These are phyloP conservation scores for Tricholoma sp. DNA, from an alignment of 768 basidiomycete genomes.

Conservation along the genomic window DNA sequence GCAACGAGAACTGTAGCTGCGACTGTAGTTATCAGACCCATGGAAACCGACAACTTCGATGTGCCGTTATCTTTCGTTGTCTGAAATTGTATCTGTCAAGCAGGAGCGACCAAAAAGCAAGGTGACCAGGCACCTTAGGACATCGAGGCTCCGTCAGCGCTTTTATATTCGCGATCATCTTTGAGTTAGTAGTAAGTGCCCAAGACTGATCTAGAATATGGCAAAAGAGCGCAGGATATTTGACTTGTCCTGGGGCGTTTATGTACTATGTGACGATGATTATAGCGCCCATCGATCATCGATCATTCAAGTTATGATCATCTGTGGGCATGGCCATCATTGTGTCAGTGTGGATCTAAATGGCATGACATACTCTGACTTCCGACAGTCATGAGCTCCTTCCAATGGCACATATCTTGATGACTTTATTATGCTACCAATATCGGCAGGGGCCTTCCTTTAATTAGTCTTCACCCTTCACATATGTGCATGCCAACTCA, in stretches of 20 bases:
- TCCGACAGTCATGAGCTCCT: too few relatives aligned
- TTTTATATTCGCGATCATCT: background rate
- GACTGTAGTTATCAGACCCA: background rate
- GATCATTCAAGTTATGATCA: too few relatives aligned
- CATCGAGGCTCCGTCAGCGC: background rate
- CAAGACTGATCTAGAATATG: background rate
- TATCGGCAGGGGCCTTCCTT: too few relatives aligned
- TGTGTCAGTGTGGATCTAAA: too few relatives aligned
- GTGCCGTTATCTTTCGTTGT: background rate
- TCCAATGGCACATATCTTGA: too few relatives aligned
- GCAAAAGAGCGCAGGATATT: background rate
- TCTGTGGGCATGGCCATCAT: too few relatives aligned
- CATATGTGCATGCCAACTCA: too few relatives aligned
- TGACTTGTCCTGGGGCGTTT: background rate
- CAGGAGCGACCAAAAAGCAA: background rate
- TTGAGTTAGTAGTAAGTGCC: background rate
- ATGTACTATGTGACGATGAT: too few relatives aligned
- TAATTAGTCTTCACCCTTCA: too few relatives aligned
- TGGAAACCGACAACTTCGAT: background rate
- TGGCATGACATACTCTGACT: too few relatives aligned
- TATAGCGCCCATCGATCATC: too few relatives aligned
- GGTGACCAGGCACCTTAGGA: background rate
- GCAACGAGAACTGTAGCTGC: slow-evolving; percentile 6
- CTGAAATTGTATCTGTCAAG: background rate
- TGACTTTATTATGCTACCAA: too few relatives aligned